Evolutionary conservation across 78 protist genomes (phyloP), one percentile per base, ranked within the genome.

Genomic region (Fonticula alba): DNA sequence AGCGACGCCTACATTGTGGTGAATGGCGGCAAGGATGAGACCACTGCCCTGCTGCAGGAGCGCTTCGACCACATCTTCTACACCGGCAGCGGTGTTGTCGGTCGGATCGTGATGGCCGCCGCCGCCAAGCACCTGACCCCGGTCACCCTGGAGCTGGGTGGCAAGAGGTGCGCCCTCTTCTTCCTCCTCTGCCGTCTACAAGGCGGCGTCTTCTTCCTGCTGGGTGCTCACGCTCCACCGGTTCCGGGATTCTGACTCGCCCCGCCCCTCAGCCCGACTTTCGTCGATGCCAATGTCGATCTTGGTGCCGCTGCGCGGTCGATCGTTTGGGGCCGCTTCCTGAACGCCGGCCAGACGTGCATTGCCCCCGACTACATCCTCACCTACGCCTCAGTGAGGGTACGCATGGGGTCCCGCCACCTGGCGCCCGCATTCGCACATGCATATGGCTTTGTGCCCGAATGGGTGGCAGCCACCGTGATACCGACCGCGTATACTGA

Each of bases 261-360:
- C 4, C 11, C 57, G n/a, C n/a, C n/a, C 4, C 57, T 11, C 11
- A 50, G 31, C 60, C 69, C 69, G 27, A 11, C 14, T 27, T 27
- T 54, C 22, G 52, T 66, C 17, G 62, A 36, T 19, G 15, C 24
- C 17, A 17, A 2, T 15, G 60, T 52, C 22, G 36, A 66, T 33
- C 1, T 54, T 2, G 32, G 15, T 24, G 19, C 2, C 19, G 71
- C 62, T 1, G 71, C 71, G 31, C 55, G 62, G 9, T 49, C 55
- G 36, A 65, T 65, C 26, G 43, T 26, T 11, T 49, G 53, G 67
- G 67, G 67, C 22, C 36, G 57, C 19, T 0, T 10, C 32, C 0
- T 76, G 52, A 80, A 80, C 70, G 65, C 35, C 31, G 87, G 87
- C 22, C 85, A 79, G 71, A 66, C 85, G 33, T 82, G 87, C 71